These are phyloP conservation scores for Hypoxylon crocopeplum DNA, from an alignment of 495 filamentous ascomycete genomes.

Conservation along the genomic window DNA sequence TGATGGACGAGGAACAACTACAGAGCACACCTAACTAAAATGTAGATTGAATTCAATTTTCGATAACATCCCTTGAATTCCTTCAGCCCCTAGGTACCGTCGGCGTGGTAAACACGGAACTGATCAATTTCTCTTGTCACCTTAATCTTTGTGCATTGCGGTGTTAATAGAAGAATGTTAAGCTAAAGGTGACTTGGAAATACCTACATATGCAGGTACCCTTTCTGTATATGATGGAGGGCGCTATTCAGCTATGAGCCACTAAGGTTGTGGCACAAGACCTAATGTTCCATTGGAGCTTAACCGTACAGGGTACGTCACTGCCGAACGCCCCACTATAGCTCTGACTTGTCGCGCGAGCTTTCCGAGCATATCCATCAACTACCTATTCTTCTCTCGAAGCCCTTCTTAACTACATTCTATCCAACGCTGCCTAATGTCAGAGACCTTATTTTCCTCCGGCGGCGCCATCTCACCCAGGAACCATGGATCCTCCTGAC, in stretches of 20 bases:
- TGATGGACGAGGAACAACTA: too few relatives aligned
- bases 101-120: too few relatives aligned
- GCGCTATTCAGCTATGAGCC: neutral
- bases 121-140: too few relatives aligned
- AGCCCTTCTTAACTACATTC: neutral
- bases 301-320: conserved; percentile 29
- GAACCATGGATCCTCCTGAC: conserved; percentile 22
- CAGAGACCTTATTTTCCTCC: neutral
- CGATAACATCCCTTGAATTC: neutral
- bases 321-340: conserved; percentile 27
- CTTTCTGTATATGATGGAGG: too few relatives aligned
- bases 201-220: too few relatives aligned
- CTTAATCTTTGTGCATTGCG: too few relatives aligned
- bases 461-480: conserved; percentile 2
- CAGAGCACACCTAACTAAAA: neutral
- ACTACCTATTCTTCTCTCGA: neutral
- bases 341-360: conserved; percentile 25
- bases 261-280: neutral
- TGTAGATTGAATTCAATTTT: neutral
- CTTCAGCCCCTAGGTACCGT: too few relatives aligned
- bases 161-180: too few relatives aligned
- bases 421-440: conserved; percentile 11
- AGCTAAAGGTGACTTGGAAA: too few relatives aligned
- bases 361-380: conserved; percentile 4
- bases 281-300: neutral